These are phyloP conservation scores for Nothopassalora personata DNA, from an alignment of 2,329 filamentous ascomycete genomes.

Conservation along the genomic window DNA sequence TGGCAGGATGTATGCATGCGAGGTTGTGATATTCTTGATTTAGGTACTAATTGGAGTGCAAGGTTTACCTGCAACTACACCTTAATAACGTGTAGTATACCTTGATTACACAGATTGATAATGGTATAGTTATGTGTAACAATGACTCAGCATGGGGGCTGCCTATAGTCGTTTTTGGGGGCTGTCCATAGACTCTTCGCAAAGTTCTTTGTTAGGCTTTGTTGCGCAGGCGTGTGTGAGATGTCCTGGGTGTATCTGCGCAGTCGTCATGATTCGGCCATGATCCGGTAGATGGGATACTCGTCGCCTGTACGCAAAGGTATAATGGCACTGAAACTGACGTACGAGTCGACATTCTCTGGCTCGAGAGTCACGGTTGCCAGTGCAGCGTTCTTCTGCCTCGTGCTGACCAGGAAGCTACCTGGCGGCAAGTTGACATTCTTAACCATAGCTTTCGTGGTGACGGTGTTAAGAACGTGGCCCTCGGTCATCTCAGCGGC, in stretches of 20 bases:
- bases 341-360: conserved; percentile 25
- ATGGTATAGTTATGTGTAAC: too few relatives aligned
- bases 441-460: conserved; percentile 13
- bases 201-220: background rate
- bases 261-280: background rate
- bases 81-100: too few relatives aligned
- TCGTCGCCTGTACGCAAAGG: conserved; percentile 22
- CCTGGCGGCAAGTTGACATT: conserved; percentile 21
- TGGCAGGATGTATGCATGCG: too few relatives aligned
- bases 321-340: conserved; percentile 20
- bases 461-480: conserved; percentile 21
- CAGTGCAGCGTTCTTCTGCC: conserved; percentile 27
- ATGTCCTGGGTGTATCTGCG: background rate
- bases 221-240: background rate
- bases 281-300: conserved; percentile 19
- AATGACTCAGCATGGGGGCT: too few relatives aligned
- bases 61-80: too few relatives aligned
- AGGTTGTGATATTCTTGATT: too few relatives aligned
- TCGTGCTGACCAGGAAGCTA: conserved; percentile 22
- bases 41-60: too few relatives aligned
- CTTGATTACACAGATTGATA: too few relatives aligned
- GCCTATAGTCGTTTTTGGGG: too few relatives aligned
- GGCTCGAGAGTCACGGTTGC: conserved; percentile 26
- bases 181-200: too few relatives aligned
- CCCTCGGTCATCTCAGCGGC: conserved; percentile 22